A percentile compares a stretch with the other conserved stretches of the same genome.
Conservation (phyloP, 805 yeast species). For the Ogataea saltuana region DNA sequence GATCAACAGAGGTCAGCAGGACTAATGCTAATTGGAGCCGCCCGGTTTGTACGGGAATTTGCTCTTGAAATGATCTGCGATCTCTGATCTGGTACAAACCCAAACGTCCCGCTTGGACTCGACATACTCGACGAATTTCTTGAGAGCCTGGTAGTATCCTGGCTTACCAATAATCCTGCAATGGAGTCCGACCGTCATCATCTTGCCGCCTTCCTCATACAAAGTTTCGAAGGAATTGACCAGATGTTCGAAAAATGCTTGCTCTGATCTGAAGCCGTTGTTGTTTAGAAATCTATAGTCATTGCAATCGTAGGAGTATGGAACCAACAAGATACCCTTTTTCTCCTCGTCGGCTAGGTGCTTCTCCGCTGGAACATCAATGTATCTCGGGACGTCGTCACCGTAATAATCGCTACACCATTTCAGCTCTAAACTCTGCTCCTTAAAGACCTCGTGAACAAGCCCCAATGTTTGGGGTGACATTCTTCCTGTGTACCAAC, state of each 20-base stretch:
- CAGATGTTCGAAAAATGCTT: constrained; percentile 34
- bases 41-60: constrained; percentile 25
- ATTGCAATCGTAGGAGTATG: constrained; percentile 31
- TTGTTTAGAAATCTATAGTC: constrained; percentile 29
- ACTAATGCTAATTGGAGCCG: not conserved
- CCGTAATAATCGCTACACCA: constrained; percentile 40
- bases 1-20: constrained; percentile 5
- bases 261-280: constrained; percentile 32
- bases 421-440: constrained; percentile 34
- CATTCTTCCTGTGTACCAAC: constrained; percentile 41
- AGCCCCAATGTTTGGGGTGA: constrained; percentile 36
- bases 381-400: constrained; percentile 41
- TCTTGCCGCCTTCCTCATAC: constrained; percentile 40
- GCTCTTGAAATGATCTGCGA: constrained; percentile 34
- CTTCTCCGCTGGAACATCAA: constrained; percentile 34
- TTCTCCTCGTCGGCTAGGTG: constrained; percentile 19
- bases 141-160: constrained; percentile 37
- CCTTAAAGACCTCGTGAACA: constrained; percentile 37
- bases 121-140: constrained; percentile 39
- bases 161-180: constrained; percentile 41
- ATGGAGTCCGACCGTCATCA: constrained; percentile 42
- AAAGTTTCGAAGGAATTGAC: constrained; percentile 39
- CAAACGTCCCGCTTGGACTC: constrained; percentile 36
- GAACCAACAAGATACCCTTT: constrained; percentile 32
- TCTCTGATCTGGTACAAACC: constrained; percentile 41